Percentiles rank a stretch among this genome's conserved stretches.
phyloP scores from a whole-genome alignment of 2,329 filamentous ascomycete species.

The Nakataea oryzae region DNA sequence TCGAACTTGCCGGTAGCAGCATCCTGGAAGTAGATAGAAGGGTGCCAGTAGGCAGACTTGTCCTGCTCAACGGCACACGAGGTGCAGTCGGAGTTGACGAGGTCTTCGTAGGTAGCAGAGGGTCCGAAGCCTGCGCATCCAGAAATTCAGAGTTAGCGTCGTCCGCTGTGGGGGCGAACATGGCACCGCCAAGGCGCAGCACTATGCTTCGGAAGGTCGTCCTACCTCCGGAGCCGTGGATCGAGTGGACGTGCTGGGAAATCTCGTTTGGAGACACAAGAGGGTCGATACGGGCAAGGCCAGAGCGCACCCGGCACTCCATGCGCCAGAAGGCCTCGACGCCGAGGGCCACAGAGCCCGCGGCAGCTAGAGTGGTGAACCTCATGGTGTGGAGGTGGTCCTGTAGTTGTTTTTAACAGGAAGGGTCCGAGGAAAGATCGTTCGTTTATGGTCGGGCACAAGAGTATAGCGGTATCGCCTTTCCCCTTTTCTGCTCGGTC shows the following conservation, averaged over 20 bases:
- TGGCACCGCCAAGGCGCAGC: neutral
- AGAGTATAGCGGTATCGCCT: neutral
- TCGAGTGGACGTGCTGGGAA: constrained; percentile 59
- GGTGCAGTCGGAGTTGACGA: constrained; percentile 59
- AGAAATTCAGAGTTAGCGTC: neutral
- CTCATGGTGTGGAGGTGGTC: constrained; percentile 1
- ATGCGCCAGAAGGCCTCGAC: constrained; percentile 78
- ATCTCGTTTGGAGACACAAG: constrained; percentile 52
- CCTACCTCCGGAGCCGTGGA: constrained; percentile 70
- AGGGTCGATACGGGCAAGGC: constrained; percentile 66
- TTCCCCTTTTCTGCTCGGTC: neutral
- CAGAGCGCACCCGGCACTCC: constrained; percentile 64
- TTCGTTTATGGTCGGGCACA: neutral
- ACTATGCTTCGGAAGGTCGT: neutral
- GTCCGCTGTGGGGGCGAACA: neutral
- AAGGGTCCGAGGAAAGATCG: neutral
- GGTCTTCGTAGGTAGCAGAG: constrained; percentile 42
- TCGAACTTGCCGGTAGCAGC: constrained; percentile 51
- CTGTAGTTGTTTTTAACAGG: neutral
- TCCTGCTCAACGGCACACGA: constrained; percentile 73
- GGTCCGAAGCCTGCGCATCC: constrained; percentile 49
- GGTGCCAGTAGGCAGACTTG: constrained; percentile 83
- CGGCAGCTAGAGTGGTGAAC: constrained; percentile 4
- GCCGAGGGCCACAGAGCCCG: constrained; percentile 7
- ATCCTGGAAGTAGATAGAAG: constrained; percentile 67